Evolutionary conservation across 129 eudicot species (phyloP), one percentile per base, ranked within the genome.

Genomic region (Dittrichia graveolens): DNA sequence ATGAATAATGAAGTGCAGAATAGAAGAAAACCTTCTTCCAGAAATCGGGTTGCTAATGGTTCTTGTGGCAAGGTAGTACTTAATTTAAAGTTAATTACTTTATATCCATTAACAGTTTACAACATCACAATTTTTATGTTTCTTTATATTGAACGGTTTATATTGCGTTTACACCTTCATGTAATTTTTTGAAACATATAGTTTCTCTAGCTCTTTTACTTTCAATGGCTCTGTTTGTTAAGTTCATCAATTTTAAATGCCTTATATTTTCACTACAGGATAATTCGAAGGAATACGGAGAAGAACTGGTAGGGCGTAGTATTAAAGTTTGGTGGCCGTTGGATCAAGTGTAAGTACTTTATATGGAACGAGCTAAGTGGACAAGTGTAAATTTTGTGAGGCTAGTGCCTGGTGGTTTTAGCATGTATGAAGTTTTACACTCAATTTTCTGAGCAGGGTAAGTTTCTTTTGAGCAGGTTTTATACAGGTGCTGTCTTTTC

Each of bases 281-380:
- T 41, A 69, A 13, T 55, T 61, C 47, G 3, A 76, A 80, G 62
- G 62, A 58, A 40, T 78, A 73, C 61, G 87, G 84, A 61, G 83
- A 85, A 59, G 90, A 87, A 40, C 57, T 93, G 73, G 85, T 93
- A 72, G 94, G 88, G 12, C 54, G 59, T 52, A 82, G 74, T 70
- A 82, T 93, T 73, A 78, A 81, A 70, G 96, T 93, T 74, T 89
- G 96, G 98, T 93, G 98, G 96, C 96, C 98, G 16, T 34, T 85
- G 57, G 98, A 93, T 65, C 24, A 73, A 73, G 76, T 39, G 98
- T 87, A 81, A 80, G 85, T 87, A 45, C 46, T 24, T 55, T 48
- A 40, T 52, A 61, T 58, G n/a, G 9, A 49, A 58, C 42, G n/a
- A 57, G 61, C 43, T 19, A 64, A 60, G 52, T 16, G 66, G 41